Conservation (phyloP, 345 rosid genomes). For the Linum usitatissimum region DNA sequence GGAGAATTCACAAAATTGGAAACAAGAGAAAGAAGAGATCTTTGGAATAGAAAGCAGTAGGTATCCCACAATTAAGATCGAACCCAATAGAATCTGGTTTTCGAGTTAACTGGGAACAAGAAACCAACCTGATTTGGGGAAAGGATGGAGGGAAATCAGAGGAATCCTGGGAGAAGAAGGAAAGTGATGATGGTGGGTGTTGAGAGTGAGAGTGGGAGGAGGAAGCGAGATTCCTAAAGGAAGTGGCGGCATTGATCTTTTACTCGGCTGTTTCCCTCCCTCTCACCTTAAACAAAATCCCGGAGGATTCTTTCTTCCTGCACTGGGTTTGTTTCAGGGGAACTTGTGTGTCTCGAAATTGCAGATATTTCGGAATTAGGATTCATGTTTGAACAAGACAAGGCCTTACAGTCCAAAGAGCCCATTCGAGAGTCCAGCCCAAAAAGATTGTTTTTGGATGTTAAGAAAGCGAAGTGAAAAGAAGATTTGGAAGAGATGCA, state of each 20-base stretch:
- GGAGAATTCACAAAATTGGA: not conserved
- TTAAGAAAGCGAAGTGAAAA: too few species aligned
- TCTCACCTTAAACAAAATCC: not conserved
- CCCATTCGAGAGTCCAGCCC: too few species aligned
- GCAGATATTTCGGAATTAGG: too few species aligned
- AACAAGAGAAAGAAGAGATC: not conserved
- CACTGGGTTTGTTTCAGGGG: too few species aligned
- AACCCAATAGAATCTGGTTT: not conserved
- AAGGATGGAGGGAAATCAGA: constrained; percentile 10
- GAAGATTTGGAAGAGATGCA: too few species aligned
- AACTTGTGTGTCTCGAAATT: too few species aligned
- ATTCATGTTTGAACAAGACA: too few species aligned
- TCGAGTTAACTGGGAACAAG: not conserved
- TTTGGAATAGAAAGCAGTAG: not conserved
- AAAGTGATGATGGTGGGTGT: constrained; percentile 10
- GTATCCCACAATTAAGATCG: not conserved
- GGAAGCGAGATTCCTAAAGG: constrained; percentile 50
- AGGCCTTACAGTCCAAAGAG: too few species aligned
- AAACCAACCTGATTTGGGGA: constrained; percentile 34
- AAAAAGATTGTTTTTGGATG: too few species aligned
- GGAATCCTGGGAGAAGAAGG: constrained; percentile 22
- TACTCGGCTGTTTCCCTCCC: not conserved
- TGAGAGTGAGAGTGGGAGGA: constrained; percentile 27
- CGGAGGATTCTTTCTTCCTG: constrained; percentile 10
- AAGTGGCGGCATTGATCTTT: constrained; percentile 52